Conservation (phyloP, 495 filamentous ascomycete species). For the Talaromyces stipitatus region DNA sequence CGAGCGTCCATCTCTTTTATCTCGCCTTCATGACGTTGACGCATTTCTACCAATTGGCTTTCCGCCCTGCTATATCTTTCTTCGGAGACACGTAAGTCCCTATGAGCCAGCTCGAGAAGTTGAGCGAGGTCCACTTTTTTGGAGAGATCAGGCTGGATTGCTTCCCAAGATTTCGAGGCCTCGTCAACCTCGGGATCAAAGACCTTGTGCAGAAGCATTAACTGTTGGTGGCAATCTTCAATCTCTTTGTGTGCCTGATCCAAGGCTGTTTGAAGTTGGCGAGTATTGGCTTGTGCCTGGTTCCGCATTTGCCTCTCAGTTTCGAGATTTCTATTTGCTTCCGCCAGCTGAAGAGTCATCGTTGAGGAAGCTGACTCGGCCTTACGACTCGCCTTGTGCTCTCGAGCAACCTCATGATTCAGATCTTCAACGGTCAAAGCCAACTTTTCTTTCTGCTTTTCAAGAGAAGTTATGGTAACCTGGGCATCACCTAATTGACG, state of each 20-base stretch:
- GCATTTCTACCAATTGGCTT: constrained; percentile 71
- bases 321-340: constrained; percentile 82
- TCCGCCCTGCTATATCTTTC: constrained; percentile 80
- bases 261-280: constrained; percentile 68
- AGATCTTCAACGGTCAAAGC: constrained; percentile 84
- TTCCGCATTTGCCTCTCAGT: constrained; percentile 79
- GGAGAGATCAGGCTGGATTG: constrained; percentile 48
- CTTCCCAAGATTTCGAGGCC: constrained; percentile 52
- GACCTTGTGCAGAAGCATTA: constrained; percentile 74
- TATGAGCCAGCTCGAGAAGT: constrained; percentile 80
- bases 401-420: constrained; percentile 84
- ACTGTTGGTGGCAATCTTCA: constrained; percentile 66
- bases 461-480: constrained; percentile 72
- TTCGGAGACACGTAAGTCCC: constrained; percentile 76
- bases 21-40: constrained; percentile 63
- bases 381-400: constrained; percentile 84
- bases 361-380: constrained; percentile 88
- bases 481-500: constrained; percentile 87
- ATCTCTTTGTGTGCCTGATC: constrained; percentile 74
- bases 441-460: constrained; percentile 95
- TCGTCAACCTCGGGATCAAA: constrained; percentile 72
- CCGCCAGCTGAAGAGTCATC: constrained; percentile 73
- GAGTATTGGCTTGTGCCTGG: constrained; percentile 80
- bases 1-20: constrained; percentile 64
- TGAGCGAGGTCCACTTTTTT: constrained; percentile 76